A percentile compares a stretch with the other conserved stretches of the same genome.
These are phyloP conservation scores for Yamadazyma taylorii DNA, from an alignment of 1,139 yeast species.

Conservation along the genomic window DNA sequence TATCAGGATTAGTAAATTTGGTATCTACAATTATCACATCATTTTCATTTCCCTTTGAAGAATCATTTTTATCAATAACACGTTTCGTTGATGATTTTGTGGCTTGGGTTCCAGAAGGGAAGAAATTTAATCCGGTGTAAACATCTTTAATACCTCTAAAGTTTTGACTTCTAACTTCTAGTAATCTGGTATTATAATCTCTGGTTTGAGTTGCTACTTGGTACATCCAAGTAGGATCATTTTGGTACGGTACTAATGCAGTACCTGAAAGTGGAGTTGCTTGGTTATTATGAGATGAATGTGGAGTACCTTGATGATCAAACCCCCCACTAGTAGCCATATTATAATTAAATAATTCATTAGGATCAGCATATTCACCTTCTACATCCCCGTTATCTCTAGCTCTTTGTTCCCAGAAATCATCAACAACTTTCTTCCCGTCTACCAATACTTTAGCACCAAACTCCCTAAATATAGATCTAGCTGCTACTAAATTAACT, in stretches of 20 bases:
- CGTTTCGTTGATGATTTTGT: constrained; percentile 29
- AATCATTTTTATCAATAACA: constrained; percentile 17
- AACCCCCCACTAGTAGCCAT: constrained; percentile 21
- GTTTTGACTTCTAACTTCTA: constrained; percentile 58
- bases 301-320: constrained; percentile 11
- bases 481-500: constrained; percentile 87
- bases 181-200: constrained; percentile 62
- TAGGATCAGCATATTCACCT: constrained; percentile 81
- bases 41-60: constrained; percentile 1
- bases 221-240: constrained; percentile 82
- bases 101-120: constrained; percentile 79
- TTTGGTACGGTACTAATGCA: constrained; percentile 44
- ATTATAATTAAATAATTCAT: constrained; percentile 39
- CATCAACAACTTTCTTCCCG: constrained; percentile 83
- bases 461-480: constrained; percentile 86
- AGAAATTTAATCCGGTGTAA: constrained; percentile 76
- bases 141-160: constrained; percentile 73
- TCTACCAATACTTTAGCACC: constrained; percentile 82
- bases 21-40: constrained; percentile 41
- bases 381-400: constrained; percentile 70
- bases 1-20: constrained; percentile 44
- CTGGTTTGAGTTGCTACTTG: constrained; percentile 80
- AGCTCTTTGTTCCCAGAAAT: constrained; percentile 80
- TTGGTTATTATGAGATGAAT: constrained; percentile 13
- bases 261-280: constrained; percentile 41